Evolutionary conservation across 73 alveolate species (phyloP).

Genomic region (Tetrahymena malaccensis): DNA sequence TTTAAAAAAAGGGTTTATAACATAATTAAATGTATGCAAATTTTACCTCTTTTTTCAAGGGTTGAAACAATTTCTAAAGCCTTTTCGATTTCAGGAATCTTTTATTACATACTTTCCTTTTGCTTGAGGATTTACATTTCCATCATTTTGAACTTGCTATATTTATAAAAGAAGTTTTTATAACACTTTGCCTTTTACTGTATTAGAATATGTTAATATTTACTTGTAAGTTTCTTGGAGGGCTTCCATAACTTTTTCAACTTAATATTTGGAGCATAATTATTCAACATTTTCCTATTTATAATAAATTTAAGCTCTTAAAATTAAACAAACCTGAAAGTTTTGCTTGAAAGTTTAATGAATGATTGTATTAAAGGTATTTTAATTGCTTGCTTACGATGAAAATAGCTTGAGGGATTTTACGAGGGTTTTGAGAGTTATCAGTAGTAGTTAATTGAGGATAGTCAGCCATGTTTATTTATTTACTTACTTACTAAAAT

Average conservation of each 20-base stretch:
- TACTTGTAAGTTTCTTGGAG: conserved; percentile 38
- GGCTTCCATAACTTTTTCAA: conserved; percentile 50
- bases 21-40: background rate
- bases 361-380: background rate
- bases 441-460: conserved; percentile 40
- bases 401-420: conserved; percentile 77
- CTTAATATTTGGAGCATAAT: conserved; percentile 65
- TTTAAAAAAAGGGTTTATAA: conserved; percentile 24
- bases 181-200: background rate
- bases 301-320: background rate
- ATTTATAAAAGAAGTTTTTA: conserved; percentile 53
- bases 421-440: conserved; percentile 67
- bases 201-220: background rate
- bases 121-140: conserved; percentile 77
- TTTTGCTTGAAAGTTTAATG: background rate
- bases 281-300: conserved; percentile 74
- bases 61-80: conserved; percentile 62
- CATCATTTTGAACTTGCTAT: conserved; percentile 82
- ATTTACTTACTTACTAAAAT: background rate
- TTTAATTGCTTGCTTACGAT: background rate
- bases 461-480: background rate
- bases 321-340: background rate
- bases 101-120: conserved; percentile 68
- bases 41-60: conserved; percentile 25
- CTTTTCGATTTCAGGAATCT: conserved; percentile 90